These are phyloP conservation scores for Fomitopsis pinicola DNA, from an alignment of 1,284 basidiomycete species.

Conservation along the genomic window DNA sequence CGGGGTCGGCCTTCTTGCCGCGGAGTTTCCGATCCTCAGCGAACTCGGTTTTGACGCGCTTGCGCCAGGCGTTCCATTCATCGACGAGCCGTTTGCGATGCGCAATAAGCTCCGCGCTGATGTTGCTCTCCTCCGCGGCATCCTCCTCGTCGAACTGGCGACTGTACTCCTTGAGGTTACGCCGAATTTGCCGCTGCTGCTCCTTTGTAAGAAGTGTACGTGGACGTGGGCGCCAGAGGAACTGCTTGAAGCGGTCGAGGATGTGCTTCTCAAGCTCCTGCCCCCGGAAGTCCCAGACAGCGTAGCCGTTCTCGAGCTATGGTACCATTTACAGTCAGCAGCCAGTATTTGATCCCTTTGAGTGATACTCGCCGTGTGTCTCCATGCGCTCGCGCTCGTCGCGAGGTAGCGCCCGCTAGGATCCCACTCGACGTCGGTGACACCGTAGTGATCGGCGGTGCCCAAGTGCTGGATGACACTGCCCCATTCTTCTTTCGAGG, in stretches of 20 bases:
- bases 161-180: conserved; percentile 91
- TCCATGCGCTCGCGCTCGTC: conserved; percentile 94
- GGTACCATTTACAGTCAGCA: background rate
- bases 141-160: conserved; percentile 96
- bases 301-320: conserved; percentile 94
- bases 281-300: conserved; percentile 97
- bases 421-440: conserved; percentile 99
- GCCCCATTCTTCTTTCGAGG: conserved; percentile 75
- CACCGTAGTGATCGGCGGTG: conserved; percentile 94
- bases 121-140: conserved; percentile 90
- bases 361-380: conserved; percentile 69
- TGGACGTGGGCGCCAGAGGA: conserved; percentile 96
- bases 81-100: conserved; percentile 90
- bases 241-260: conserved; percentile 97
- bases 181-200: conserved; percentile 84
- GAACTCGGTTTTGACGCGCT: conserved; percentile 54
- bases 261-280: conserved; percentile 88
- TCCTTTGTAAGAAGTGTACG: conserved; percentile 85
- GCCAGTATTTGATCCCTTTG: background rate
- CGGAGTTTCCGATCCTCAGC: conserved; percentile 41
- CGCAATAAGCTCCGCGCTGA: conserved; percentile 91
- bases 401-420: conserved; percentile 93
- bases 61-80: conserved; percentile 98
- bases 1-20: conserved; percentile 33
- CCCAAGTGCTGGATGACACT: conserved; percentile 85